Base-by-base conservation (phyloP, 2,329 filamentous ascomycete species). In the Sporothrix dimorphospora region DNA sequence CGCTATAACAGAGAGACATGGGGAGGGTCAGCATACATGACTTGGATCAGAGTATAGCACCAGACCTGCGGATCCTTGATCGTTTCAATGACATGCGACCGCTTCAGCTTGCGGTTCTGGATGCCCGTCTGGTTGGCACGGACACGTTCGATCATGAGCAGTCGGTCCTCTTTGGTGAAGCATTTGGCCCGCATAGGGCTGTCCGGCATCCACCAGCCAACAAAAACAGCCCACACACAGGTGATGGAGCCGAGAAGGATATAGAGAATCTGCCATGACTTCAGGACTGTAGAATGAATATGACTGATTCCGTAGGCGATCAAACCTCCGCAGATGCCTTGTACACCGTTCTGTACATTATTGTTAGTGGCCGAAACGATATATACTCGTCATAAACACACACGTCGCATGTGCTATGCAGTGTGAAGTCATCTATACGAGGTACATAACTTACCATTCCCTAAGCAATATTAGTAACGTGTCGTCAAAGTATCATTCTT, bases 121-220 rank as follows among this genome's bases (percentile, higher is more conserved):
- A 90, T 81, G 71, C 88, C 88, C 0, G 88, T 90, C 79, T 89
- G 87, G 79, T 90, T 90, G 70, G 83, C 81, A 7, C 87, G 85
- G 1, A 90, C 86, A 1, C 88, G 85, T 79, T 89, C 88, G 1
- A 90, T 81, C 85, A 89, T 88, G 57, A 90, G 82, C 49, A 83
- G 83, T 82, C 92, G 92, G 77, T 91, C 89, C 71, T 88, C 84
- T 76, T 92, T 89, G 11, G 81, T 84, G 77, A 90, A 91, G 79
- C 89, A 92, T 78, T 90, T 90, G 24, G 91, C 90, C 8, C 89
- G 85, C 90, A 92, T 92, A 0, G 90, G 91, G 16, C 86, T 89
- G 78, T 93, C 91, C 1, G 90, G 89, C 83, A 92, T 86, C 82
- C 85, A 90, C 77, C 81, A 86, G 42, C 87, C 80, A 16, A 92